Evolutionary conservation across 2,329 filamentous ascomycete species (phyloP).

Genomic region (Arthrobotrys musiformis): DNA sequence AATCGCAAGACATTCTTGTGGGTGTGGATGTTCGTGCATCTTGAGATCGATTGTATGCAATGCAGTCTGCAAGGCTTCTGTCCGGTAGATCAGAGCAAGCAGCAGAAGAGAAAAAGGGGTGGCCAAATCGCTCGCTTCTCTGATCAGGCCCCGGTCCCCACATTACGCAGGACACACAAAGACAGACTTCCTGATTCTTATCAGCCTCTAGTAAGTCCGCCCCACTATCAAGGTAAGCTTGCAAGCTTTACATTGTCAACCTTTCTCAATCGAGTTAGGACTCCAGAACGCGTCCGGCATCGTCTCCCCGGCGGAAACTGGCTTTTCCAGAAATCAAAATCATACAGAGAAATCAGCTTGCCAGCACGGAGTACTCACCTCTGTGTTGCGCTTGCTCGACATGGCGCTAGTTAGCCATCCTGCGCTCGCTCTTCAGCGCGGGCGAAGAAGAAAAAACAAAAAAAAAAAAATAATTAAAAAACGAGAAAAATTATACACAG

Average conservation of each 20-base stretch:
- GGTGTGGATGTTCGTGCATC: not conserved
- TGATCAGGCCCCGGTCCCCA: conserved; percentile 6
- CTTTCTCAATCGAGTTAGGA: not conserved
- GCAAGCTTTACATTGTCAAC: conserved; percentile 6
- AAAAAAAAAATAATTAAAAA: not conserved
- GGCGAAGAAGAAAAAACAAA: not conserved
- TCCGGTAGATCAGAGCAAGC: not conserved
- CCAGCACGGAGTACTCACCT: no score
- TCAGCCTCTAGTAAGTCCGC: conserved; percentile 24
- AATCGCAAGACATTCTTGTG: not conserved
- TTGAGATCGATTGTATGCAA: conserved; percentile 1
- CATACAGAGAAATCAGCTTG: not conserved
- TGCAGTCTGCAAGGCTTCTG: not conserved
- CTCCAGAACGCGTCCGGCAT: conserved; percentile 24
- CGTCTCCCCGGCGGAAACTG: conserved; percentile 18
- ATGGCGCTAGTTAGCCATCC: not conserved
- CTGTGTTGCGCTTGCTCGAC: not conserved
- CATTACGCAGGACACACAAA: no score
- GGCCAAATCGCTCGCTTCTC: conserved; percentile 18
- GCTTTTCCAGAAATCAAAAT: conserved; percentile 5
- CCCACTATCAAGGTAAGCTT: conserved; percentile 13
- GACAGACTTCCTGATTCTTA: conserved; percentile 17
- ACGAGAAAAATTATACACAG: not conserved
- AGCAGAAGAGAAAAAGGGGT: not conserved
- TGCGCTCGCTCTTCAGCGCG: not conserved